Evolutionary conservation across 805 yeast species (phyloP).

Genomic region (Spathaspora gorwiae): DNA sequence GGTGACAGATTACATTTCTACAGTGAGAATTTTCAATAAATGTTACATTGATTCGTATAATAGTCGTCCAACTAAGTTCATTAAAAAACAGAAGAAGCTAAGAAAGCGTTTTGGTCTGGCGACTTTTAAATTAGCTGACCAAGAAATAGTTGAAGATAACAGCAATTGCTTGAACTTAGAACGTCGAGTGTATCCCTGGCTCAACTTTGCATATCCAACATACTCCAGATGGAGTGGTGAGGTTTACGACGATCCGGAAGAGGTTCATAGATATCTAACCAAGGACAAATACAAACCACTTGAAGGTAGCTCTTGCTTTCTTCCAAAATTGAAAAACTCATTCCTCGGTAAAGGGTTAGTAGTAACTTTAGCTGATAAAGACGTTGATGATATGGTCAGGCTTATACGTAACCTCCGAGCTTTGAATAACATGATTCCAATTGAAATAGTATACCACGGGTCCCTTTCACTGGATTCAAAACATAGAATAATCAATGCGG

Average conservation of each 20-base stretch:
- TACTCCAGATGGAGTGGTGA: constrained; percentile 39
- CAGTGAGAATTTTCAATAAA: constrained; percentile 41
- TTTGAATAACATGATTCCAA: constrained; percentile 26
- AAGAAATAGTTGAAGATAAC: not conserved
- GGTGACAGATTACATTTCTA: constrained; percentile 41
- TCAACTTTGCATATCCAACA: constrained; percentile 32
- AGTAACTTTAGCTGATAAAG: constrained; percentile 21
- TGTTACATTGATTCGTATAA: constrained; percentile 33
- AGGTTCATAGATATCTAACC: not conserved
- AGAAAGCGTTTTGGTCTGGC: not conserved
- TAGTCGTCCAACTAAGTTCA: not conserved
- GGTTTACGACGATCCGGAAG: constrained; percentile 1
- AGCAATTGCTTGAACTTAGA: constrained; percentile 25
- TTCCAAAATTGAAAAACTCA: constrained; percentile 15
- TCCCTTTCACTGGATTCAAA: constrained; percentile 22
- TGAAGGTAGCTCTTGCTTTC: not conserved
- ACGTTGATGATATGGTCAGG: constrained; percentile 20
- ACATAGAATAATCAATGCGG: constrained; percentile 8
- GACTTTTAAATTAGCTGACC: not conserved
- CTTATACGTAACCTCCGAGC: constrained; percentile 29
- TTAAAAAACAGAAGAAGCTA: not conserved
- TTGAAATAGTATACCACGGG: constrained; percentile 27
- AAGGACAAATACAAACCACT: not conserved
- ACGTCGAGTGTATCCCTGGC: constrained; percentile 33
- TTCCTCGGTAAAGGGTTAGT: constrained; percentile 30